These are phyloP conservation scores for Aspergillus quadrilineatus DNA, from an alignment of 2,329 filamentous ascomycete genomes.

Conservation along the genomic window DNA sequence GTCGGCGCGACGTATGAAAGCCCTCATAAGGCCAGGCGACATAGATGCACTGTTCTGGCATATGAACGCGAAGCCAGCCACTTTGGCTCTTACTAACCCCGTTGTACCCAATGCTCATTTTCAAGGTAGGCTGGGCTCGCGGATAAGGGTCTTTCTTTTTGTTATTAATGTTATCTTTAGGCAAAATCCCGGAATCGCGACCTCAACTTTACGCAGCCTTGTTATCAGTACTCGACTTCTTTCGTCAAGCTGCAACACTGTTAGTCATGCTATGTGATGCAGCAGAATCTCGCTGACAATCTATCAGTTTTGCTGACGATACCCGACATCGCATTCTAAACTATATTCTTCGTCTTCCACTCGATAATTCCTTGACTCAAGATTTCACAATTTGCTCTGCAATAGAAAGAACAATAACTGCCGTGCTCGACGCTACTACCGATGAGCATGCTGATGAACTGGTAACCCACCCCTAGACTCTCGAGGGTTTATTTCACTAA, in stretches of 20 bases:
- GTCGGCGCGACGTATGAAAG: constrained; percentile 30
- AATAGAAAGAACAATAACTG: constrained; percentile 35
- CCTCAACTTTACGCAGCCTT: constrained; percentile 23
- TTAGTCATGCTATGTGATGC: constrained; percentile 17
- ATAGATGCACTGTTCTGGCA: constrained; percentile 56
- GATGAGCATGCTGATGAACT: constrained; percentile 21
- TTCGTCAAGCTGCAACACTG: constrained; percentile 33
- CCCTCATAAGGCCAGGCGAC: constrained; percentile 38
- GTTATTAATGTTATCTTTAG: not conserved
- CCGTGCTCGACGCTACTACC: constrained; percentile 29
- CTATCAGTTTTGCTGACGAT: constrained; percentile 33
- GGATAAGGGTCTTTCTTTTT: not conserved
- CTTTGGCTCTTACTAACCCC: constrained; percentile 38
- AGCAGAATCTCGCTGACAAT: constrained; percentile 13
- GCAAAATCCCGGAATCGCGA: constrained; percentile 14
- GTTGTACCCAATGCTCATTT: constrained; percentile 27
- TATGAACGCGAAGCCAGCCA: constrained; percentile 56
- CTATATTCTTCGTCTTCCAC: constrained; percentile 37
- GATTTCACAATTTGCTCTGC: constrained; percentile 31
- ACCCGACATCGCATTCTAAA: constrained; percentile 33
- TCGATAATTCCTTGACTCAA: constrained; percentile 35
- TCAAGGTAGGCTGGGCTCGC: constrained; percentile 22
- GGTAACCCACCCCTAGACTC: constrained; percentile 17
- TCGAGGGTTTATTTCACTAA: constrained; percentile 12
- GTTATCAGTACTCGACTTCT: constrained; percentile 36